Base-by-base conservation (phyloP, 768 basidiomycete species). In the Pleurotus citrinopileatus region DNA sequence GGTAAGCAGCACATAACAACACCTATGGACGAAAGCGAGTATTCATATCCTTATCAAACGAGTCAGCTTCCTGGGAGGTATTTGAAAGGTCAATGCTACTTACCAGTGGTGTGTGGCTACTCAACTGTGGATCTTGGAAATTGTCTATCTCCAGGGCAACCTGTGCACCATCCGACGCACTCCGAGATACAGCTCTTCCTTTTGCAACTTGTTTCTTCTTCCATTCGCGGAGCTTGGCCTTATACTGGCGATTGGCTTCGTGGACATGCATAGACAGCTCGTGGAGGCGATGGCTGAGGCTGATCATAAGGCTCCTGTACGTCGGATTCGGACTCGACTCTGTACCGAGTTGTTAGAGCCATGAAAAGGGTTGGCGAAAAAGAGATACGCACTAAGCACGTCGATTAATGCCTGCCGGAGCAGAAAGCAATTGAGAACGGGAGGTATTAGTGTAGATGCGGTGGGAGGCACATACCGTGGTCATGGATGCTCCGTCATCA, bases 401-500 rank as follows among this genome's bases (percentile, higher is more conserved):
- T 50, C 48, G 29, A 50, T 50, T 32, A 50, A 37, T 4, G 48
- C 48, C 48, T 50, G 19, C 32, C 32, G 15, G 32, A 34, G 32
- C 10, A 9, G 32, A 34, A 34, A 7, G 38, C 15, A 40, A n/a
- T n/a, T n/a, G n/a, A 15, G 38, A 19, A 40, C 10, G 10, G 38
- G 2, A 40, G 17, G 13, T 12, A 40, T 9, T 9, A 40, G 17
- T 40, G 19, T 28, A 19, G 32, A 23, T 45, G 20, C n/a, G n/a
- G 45, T n/a, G 7, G 9, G 28, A 22, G 32, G 48, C 7, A 26
- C 63, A 29, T 55, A 70, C 68, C 59, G 67, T 62, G 0, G 74
- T 73, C 73, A 76, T 73, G 0, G 73, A 73, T 0, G 59, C 56
- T 1, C 74, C 74, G 43, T 69, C 60, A 0, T 42, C 52, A 46